Evolutionary conservation across 768 basidiomycete genomes (phyloP), one percentile per base, ranked within the genome.

Genomic region (Postia placenta): DNA sequence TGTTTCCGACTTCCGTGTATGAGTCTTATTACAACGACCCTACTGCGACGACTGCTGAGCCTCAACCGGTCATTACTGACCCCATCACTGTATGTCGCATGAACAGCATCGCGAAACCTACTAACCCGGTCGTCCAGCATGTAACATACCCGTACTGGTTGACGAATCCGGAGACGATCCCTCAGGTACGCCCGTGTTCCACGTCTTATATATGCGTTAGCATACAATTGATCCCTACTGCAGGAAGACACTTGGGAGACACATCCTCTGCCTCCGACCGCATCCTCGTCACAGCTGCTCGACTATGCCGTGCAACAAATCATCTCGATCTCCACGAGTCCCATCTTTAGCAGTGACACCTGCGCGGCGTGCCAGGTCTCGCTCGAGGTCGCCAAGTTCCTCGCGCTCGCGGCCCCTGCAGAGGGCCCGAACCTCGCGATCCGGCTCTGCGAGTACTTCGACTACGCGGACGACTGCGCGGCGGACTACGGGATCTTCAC

Each of bases 41-140:
- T 26, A 87, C 84, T 1, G 81, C 78, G 26, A 88, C 87, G 2
- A 75, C 76, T 11, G 78, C 73, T 0, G 87, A 89, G 60, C 80
- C 80, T 3, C 87, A 89, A 64, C 87, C 86, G n/a, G 73, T 87
- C 50, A 75, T 89, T 30, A 78, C 84, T 12, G 86, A 89, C 60
- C 81, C 84, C 7, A 76, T 87, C 26, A 74, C 75, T 23, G 86
- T 85, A 53, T 48, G 62, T 42, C 40, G n/a, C n/a, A n/a, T n/a
- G n/a, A n/a, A n/a, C n/a, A n/a, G n/a, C n/a, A n/a, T n/a, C n/a
- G n/a, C n/a, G n/a, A n/a, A n/a, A n/a, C 22, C 38, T 22, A 22
- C 30, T 41, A 12, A 35, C 24, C 33, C 9, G 9, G 20, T 33
- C 19, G 28, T 19, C 23, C 50, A 85, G 83, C 75, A 82, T 59